Base-by-base conservation (phyloP, 164 flowering plant species). In the Vitis cinerea region DNA sequence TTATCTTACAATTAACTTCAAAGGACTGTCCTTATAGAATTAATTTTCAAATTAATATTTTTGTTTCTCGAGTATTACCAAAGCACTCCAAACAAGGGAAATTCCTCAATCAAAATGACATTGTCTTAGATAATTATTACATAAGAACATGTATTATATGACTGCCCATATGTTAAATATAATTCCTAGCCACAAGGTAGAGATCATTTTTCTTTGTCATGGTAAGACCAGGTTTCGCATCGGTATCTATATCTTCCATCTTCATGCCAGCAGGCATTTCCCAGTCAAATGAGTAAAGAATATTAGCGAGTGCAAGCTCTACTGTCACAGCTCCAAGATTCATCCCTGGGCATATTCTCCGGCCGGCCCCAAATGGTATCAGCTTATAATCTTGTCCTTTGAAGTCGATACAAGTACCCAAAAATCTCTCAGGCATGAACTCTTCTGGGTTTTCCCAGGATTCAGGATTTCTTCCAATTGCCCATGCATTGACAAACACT, bases 401-500 rank as follows among this genome's bases (percentile, higher is more conserved):
- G 31, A 67, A 67, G 37, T 72, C 71, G 3, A 23, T 50, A 37
- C 27, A 49, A 13, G 52, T 61, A n/a, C 63, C 71, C 66, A 75
- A 56, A 47, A 81, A 78, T 52, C 82, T 81, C 62, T 81, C 81
- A 1, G 84, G 84, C 54, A 11, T 31, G 56, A 81, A 81, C 59
- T 55, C 71, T 13, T 74, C 67, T 4, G 79, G 77, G 14, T 64
- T 71, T 14, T 71, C 75, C 85, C 85, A 83, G 6, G 63, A 58
- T 27, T 74, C 77, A 1, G 80, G 79, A 19, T 82, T 82, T 31
- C 78, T 74, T 12, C 81, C 79, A 1, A 83, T 67, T 2, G 77
- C 81, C 80, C 77, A 79, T 11, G 79, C 74, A 53, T 79, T 82
- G 19, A 82, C 73, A n/a, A 23, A 60, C 10, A 83, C 80, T 27